Evolutionary conservation across 208 protist genomes (phyloP), one percentile per base, ranked within the genome.

Genomic region (Trypanosoma brucei): DNA sequence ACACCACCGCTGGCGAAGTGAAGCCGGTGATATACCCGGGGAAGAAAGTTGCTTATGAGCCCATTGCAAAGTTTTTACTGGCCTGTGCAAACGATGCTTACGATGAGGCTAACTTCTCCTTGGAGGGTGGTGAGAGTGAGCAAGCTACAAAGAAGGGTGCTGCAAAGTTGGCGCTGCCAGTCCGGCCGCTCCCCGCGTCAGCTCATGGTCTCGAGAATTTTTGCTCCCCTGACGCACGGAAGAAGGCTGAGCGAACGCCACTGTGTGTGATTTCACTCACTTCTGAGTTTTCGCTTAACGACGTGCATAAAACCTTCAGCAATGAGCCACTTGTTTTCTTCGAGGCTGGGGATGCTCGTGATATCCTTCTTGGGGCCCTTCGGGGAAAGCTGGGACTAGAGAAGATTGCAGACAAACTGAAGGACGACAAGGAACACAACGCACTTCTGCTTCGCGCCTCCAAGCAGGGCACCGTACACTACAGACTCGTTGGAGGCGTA

Each of bases 301-400:
- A 39, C 3, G 63, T 87, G 13, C 63, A 83, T 53, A 35, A 36
- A 35, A 44, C 40, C 36, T 90, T 86, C 52, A 36, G 61, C 22
- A 68, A 79, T 58, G 83, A 93, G 48, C 78, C 86, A 14, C 44
- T 93, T n/a, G 30, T 91, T 35, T 89, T 93, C 66, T 79, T 93
- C 31, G 72, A 93, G 59, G 79, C 66, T 1, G 34, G 62, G n/a
- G 22, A 22, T 0, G 62, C 70, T 31, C 55, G 53, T 36, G 62
- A 63, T 34, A 48, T 62, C 6, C 36, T 69, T 46, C 30, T 68
- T 33, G 40, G 3, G 11, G 13, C 56, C 37, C 62, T 75, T 42
- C 45, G 35, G n/a, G 61, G 36, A 14, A 44, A 49, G 31, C 30
- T 68, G 40, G 45, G 36, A 34, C 38, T 75, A 35, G 3, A 35